phyloP scores from a whole-genome alignment of 495 filamentous ascomycete genomes.

The Antarctomyces pellizariae region DNA sequence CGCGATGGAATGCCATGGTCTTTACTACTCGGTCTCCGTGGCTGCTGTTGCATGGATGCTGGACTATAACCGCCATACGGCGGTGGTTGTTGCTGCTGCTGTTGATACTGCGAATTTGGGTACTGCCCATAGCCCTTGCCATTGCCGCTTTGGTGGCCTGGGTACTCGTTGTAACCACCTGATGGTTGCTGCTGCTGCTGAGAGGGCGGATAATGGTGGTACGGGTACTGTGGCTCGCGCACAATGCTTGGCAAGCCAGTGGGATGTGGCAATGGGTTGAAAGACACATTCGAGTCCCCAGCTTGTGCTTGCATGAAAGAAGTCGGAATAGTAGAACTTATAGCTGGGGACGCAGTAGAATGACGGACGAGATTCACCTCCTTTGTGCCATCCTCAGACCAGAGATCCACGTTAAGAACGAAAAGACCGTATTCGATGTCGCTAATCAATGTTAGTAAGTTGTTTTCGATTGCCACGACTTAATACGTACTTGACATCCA shows the following conservation, averaged over 20 bases:
- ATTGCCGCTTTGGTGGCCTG: too few species aligned
- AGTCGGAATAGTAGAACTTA: slow-evolving; percentile 57
- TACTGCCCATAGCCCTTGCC: too few species aligned
- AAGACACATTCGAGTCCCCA: slow-evolving; percentile 2
- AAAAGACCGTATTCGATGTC: slow-evolving; percentile 66
- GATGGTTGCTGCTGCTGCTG: slow-evolving; percentile 19
- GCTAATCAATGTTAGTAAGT: slow-evolving; percentile 12
- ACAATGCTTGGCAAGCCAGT: neutral
- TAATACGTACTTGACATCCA: slow-evolving; percentile 60
- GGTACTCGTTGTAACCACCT: slow-evolving; percentile 10
- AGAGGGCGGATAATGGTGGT: slow-evolving; percentile 13
- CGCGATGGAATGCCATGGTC: too few species aligned
- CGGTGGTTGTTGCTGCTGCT: too few species aligned
- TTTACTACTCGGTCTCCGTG: too few species aligned
- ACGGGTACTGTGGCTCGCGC: neutral
- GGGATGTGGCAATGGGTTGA: neutral
- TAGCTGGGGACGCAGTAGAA: slow-evolving; percentile 68
- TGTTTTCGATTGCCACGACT: neutral
- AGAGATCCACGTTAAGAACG: slow-evolving; percentile 82
- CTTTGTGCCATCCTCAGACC: slow-evolving; percentile 56
- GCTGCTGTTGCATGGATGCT: too few species aligned
- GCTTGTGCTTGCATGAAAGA: slow-evolving; percentile 34
- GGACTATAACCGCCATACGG: too few species aligned
- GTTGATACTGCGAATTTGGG: too few species aligned
- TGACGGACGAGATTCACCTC: slow-evolving; percentile 92